Evolutionary conservation across 2,329 filamentous ascomycete species (phyloP).

Genomic region (Pseudovirgaria hyperparasitica): DNA sequence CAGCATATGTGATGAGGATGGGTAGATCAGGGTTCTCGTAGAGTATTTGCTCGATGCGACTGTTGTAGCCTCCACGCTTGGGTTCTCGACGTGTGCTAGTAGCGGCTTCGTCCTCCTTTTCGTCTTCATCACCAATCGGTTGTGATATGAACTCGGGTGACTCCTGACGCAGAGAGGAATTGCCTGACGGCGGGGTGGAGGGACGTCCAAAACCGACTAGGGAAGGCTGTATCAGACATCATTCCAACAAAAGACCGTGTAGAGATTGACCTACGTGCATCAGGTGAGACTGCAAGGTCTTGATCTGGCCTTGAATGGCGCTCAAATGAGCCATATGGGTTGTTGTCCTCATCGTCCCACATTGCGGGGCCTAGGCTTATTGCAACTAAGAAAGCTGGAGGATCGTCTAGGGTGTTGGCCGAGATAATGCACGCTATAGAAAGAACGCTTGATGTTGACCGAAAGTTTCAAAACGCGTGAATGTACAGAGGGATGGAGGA

Average conservation of each 20-base stretch:
- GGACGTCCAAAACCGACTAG: constrained; percentile 53
- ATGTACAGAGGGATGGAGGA: neutral
- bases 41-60: constrained; percentile 91
- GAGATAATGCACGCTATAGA: neutral
- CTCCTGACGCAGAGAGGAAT: constrained; percentile 56
- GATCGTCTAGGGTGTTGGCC: neutral
- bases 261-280: constrained; percentile 19
- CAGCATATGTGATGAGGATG: constrained; percentile 86
- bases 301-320: constrained; percentile 56
- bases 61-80: constrained; percentile 83
- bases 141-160: constrained; percentile 41
- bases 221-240: no score
- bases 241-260: constrained; percentile 20
- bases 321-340: constrained; percentile 91
- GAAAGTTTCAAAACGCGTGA: neutral
- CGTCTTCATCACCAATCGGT: constrained; percentile 46
- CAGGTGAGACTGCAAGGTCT: constrained; percentile 26
- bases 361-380: constrained; percentile 52
- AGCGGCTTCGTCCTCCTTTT: constrained; percentile 39
- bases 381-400: no score
- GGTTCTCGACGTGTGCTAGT: constrained; percentile 36
- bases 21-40: constrained; percentile 87
- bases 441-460: neutral
- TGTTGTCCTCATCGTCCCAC: constrained; percentile 99
- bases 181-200: constrained; percentile 49